Base-by-base conservation (phyloP, 2,329 filamentous ascomycete species). In the Pseudopyricularia javanii region DNA sequence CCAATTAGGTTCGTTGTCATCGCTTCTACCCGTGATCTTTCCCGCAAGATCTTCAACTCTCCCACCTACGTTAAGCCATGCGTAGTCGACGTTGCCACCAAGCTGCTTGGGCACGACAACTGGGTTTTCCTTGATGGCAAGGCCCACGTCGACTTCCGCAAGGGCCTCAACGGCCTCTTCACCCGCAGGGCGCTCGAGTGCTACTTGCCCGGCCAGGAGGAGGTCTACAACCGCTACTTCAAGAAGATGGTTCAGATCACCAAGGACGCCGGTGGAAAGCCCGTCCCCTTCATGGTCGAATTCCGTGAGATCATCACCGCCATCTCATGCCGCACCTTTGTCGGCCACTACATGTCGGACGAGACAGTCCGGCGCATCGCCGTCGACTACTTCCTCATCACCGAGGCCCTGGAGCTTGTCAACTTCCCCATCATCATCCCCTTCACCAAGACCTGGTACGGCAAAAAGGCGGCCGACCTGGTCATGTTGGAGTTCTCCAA, bases 61-160 rank as follows among this genome's bases (percentile, higher is more conserved):
- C 93, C 93, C 26, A 68, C 73, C 51, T 97, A 84, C 64, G 90
- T 95, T 66, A 96, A 96, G 74, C 93, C 93, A 43, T 97, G 91
- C 64, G 91, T 98, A 56, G 93, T 98, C 58, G 91, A 97, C 67
- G 83, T 85, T 55, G 93, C 93, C 20, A 84, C 89, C 71, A 97
- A 97, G 74, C 86, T 98, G 50, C 82, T 98, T 51, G 88, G 93
- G 55, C 79, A 83, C 56, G 85, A 86, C 63, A 96, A 96, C 74
- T 98, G 91, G 89, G 93, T 97, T 17, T 97, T 97, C 72, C 75
- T 98, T 59, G 91, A 97, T 65, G 93, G 93, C 64, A 94, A 91
- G 72, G 82, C 83, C 37, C 93, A 98, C 63, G 88, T 95, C 60
- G 93, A 97, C 64, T 98, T 93, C 73, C 91, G 93, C 67, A 97